Evolutionary conservation across 106 monocot genomes (phyloP).

Genomic region (Iris macrosiphon): DNA sequence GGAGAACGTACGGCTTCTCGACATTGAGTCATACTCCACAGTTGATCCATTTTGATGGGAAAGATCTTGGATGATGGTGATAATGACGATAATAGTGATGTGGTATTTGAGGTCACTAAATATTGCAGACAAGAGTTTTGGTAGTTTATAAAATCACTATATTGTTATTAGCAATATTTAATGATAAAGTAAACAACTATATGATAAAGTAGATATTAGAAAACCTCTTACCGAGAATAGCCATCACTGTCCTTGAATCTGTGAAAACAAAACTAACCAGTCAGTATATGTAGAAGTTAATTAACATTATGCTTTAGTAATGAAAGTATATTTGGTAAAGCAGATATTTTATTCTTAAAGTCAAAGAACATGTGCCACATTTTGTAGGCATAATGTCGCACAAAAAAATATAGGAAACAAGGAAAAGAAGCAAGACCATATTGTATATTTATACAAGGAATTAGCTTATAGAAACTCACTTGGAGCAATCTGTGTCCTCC

Average conservation of each 20-base stretch:
- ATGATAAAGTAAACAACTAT: background rate
- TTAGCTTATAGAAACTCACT: conserved; percentile 41
- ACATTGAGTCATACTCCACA: no score
- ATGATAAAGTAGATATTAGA: background rate
- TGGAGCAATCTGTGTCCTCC: conserved; percentile 98
- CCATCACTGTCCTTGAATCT: conserved; percentile 99
- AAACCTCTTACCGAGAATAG: conserved; percentile 71
- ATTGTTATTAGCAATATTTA: background rate
- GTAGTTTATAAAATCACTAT: no score
- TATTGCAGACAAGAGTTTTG: no score
- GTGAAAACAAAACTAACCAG: conserved; percentile 19
- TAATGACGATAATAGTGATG: no score
- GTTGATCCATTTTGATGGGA: no score
- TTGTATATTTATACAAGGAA: background rate
- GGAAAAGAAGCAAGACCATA: background rate
- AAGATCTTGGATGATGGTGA: no score
- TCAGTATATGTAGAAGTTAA: background rate
- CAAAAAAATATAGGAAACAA: background rate
- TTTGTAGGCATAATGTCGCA: no score
- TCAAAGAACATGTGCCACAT: no score
- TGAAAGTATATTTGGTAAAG: background rate
- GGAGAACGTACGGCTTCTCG: no score
- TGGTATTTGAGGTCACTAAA: no score
- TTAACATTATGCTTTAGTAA: background rate
- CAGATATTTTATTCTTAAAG: background rate